Conservation (phyloP, 257 asterid species). For the Nicotiana undulata region DNA sequence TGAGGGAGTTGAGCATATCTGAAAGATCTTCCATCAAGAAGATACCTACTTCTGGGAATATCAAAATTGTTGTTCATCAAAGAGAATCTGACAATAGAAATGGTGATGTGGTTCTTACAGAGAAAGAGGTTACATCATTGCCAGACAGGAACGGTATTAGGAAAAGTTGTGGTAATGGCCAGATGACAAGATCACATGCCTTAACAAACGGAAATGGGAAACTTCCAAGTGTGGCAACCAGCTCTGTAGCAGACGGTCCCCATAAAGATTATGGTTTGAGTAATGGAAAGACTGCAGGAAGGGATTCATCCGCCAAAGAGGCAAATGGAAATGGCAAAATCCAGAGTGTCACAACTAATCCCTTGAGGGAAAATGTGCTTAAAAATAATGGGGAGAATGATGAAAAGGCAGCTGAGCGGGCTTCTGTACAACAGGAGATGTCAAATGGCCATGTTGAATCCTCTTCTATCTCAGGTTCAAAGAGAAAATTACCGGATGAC, state of each 20-base stretch:
- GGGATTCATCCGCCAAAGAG: slow-evolving; percentile 9
- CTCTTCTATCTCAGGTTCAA: slow-evolving; percentile 33
- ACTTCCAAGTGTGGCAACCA: slow-evolving; percentile 15
- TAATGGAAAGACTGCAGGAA: slow-evolving; percentile 10
- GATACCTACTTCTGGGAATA: slow-evolving; percentile 35
- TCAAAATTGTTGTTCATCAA: slow-evolving; percentile 31
- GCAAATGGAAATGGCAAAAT: slow-evolving; percentile 31
- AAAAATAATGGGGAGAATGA: slow-evolving; percentile 22
- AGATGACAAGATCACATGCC: slow-evolving; percentile 22
- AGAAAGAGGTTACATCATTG: slow-evolving; percentile 22
- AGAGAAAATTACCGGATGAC: slow-evolving; percentile 47
- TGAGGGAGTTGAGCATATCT: slow-evolving; percentile 19
- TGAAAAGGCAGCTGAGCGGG: slow-evolving; percentile 2
- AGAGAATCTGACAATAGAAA: slow-evolving; percentile 36
- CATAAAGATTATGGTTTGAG: slow-evolving; percentile 21
- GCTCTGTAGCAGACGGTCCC: slow-evolving; percentile 20
- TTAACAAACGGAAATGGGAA: slow-evolving; percentile 29
- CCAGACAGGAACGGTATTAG: slow-evolving; percentile 30
- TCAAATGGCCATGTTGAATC: slow-evolving; percentile 26
- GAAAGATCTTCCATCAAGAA: slow-evolving; percentile 30
- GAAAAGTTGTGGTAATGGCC: slow-evolving; percentile 16
- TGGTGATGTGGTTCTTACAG: slow-evolving; percentile 23
- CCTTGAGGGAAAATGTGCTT: slow-evolving; percentile 20
- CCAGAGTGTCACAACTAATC: slow-evolving; percentile 15
- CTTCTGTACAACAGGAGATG: slow-evolving; percentile 18